Conservation (phyloP, 1,284 basidiomycete species). For the Cryptococcus hybrid region DNA sequence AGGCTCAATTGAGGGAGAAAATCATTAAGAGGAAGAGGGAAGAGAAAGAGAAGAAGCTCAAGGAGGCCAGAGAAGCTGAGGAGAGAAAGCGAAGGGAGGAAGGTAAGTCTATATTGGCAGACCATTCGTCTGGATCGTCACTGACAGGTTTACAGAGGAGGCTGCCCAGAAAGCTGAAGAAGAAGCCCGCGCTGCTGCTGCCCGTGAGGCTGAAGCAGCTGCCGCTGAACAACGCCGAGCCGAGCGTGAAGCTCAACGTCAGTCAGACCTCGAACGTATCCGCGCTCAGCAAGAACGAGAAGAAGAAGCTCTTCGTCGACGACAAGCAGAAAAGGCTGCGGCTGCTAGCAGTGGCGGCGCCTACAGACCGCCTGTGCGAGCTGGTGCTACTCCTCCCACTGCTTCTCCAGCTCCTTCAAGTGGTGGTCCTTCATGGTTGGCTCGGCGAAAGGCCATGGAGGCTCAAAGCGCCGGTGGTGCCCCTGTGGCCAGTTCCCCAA, state of each 20-base stretch:
- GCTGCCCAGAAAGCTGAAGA: slow-evolving; percentile 49
- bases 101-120: slow-evolving; percentile 32
- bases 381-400: not conserved
- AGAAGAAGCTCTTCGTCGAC: slow-evolving; percentile 69
- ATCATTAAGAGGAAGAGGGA: slow-evolving; percentile 53
- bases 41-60: slow-evolving; percentile 61
- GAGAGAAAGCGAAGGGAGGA: slow-evolving; percentile 54
- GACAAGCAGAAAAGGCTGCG: slow-evolving; percentile 6
- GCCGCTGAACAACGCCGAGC: slow-evolving; percentile 26
- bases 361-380: not conserved
- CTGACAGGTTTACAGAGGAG: slow-evolving; percentile 51
- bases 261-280: slow-evolving; percentile 59
- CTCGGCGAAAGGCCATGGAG: not conserved
- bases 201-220: slow-evolving; percentile 48
- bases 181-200: slow-evolving; percentile 33
- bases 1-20: slow-evolving; percentile 64
- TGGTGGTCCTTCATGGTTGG: not conserved
- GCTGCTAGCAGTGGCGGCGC: not conserved
- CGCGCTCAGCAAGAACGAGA: slow-evolving; percentile 68
- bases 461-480: not conserved
- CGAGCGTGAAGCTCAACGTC: slow-evolving; percentile 65
- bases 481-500: not conserved
- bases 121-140: slow-evolving; percentile 3
- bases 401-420: not conserved
- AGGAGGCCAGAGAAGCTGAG: slow-evolving; percentile 57